phyloP scores from a whole-genome alignment of 192 early-diverging fungal species.

The Podila clonocystis region DNA sequence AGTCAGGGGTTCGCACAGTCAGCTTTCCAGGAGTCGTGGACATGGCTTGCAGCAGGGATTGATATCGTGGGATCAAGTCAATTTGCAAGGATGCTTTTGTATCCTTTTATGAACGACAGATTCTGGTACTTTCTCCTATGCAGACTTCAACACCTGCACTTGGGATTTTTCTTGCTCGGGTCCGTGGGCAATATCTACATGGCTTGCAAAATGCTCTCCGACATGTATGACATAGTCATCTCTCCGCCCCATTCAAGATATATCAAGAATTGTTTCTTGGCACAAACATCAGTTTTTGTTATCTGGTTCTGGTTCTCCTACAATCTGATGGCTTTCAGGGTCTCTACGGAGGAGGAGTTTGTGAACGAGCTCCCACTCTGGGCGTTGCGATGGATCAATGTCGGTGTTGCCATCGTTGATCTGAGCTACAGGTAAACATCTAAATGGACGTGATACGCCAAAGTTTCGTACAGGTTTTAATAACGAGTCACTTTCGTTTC shows the following conservation, averaged over 20 bases:
- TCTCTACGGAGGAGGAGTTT: conserved; percentile 58
- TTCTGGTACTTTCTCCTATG: conserved; percentile 60
- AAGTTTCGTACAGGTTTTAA: too few species aligned
- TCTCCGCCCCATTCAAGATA: conserved; percentile 32
- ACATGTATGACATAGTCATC: conserved; percentile 64
- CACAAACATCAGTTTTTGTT: conserved; percentile 53
- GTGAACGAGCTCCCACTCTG: conserved; percentile 64
- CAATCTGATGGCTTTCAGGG: conserved; percentile 61
- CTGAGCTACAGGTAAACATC: conserved; percentile 47
- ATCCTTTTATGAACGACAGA: conserved; percentile 59
- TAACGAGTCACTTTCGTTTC: not conserved
- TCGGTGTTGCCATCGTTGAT: conserved; percentile 63
- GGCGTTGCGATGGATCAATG: conserved; percentile 64
- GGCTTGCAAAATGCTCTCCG: conserved; percentile 61
- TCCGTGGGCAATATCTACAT: conserved; percentile 62
- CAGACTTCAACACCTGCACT: conserved; percentile 60
- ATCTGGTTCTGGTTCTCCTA: conserved; percentile 67
- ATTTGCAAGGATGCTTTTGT: conserved; percentile 35
- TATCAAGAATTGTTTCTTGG: conserved; percentile 55
- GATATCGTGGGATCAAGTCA: conserved; percentile 38
- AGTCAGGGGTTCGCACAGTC: not conserved
- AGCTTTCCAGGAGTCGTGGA: conserved; percentile 18
- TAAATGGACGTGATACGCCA: not conserved
- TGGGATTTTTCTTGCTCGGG: conserved; percentile 68
- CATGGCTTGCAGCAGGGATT: conserved; percentile 25